These are phyloP conservation scores for Lactarius sp. DNA, from an alignment of 768 basidiomycete genomes.

Conservation along the genomic window DNA sequence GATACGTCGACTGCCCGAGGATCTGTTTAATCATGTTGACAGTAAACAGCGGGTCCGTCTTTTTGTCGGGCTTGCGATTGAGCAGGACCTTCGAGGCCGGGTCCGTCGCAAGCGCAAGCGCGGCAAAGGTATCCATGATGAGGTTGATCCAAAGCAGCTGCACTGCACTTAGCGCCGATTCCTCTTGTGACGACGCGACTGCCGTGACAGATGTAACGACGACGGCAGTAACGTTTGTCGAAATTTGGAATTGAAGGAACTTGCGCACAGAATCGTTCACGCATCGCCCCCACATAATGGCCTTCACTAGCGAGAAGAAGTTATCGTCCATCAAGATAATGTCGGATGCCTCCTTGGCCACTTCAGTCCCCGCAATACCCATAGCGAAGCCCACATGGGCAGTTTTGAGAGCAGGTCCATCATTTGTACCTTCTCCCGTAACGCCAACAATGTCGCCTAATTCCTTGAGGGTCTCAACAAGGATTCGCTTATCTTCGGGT, in stretches of 20 bases:
- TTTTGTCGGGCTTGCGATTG: conserved; percentile 87
- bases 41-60: conserved; percentile 82
- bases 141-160: conserved; percentile 99
- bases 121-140: conserved; percentile 98
- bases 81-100: conserved; percentile 79
- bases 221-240: conserved; percentile 94
- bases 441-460: conserved; percentile 92
- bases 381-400: conserved; percentile 97
- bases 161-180: conserved; percentile 89
- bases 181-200: conserved; percentile 68
- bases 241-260: conserved; percentile 94
- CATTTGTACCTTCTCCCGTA: conserved; percentile 97
- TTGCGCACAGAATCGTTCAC: conserved; percentile 98
- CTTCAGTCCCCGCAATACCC: conserved; percentile 95
- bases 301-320: conserved; percentile 92
- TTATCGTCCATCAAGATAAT: conserved; percentile 99
- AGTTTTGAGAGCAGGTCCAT: conserved; percentile 92
- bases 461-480: conserved; percentile 82
- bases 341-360: conserved; percentile 98
- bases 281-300: conserved; percentile 98
- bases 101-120: conserved; percentile 95
- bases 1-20: conserved; percentile 81
- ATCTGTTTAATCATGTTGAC: conserved; percentile 98
- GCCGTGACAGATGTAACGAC: conserved; percentile 90
- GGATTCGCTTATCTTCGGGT: conserved; percentile 92